phyloP scores from a whole-genome alignment of 2,329 filamentous ascomycete species.

The Thelonectria rubi region DNA sequence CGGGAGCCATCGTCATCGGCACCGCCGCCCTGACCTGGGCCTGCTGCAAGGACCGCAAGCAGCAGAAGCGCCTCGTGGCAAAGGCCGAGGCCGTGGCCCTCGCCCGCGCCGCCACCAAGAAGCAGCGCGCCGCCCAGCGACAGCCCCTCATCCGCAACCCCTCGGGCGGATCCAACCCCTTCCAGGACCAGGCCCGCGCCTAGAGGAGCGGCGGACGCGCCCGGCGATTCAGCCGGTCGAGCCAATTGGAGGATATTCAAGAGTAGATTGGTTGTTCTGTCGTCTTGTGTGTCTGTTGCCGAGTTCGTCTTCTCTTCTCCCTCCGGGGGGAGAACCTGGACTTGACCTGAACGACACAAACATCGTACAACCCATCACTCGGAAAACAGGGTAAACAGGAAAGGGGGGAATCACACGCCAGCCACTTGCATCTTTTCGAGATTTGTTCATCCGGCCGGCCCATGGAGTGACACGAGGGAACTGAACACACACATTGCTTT shows the following conservation, averaged over 20 bases:
- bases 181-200: constrained; percentile 48
- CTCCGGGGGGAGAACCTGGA: background rate
- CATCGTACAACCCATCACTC: background rate
- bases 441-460: background rate
- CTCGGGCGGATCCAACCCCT: constrained; percentile 46
- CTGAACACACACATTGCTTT: background rate
- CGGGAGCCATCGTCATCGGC: constrained; percentile 48
- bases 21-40: constrained; percentile 56
- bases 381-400: background rate
- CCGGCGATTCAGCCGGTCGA: background rate
- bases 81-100: constrained; percentile 61
- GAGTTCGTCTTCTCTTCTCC: background rate
- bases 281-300: background rate
- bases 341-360: background rate
- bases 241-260: background rate
- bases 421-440: background rate
- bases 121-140: constrained; percentile 49
- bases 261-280: background rate
- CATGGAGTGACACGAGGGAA: background rate
- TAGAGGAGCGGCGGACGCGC: constrained; percentile 37
- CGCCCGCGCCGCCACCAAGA: constrained; percentile 58
- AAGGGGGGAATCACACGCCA: background rate
- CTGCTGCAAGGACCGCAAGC: constrained; percentile 60
- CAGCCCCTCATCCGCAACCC: constrained; percentile 50
- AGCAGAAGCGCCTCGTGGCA: constrained; percentile 54